Conservation (phyloP, 2,329 filamentous ascomycete species). For the Cladosporium oxysporum region DNA sequence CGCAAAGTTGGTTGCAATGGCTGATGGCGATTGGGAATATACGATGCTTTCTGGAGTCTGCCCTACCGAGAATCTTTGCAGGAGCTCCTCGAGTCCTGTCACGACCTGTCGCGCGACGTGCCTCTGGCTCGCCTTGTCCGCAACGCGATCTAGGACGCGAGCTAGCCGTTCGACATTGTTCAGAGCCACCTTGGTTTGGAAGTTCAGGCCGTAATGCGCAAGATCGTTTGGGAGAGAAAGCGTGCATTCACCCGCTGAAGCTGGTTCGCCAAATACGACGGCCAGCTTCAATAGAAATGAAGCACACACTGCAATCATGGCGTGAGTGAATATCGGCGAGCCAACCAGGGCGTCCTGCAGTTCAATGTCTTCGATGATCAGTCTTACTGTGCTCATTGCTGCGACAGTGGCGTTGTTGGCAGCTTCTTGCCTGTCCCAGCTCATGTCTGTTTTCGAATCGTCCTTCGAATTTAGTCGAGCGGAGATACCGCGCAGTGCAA, state of each 20-base stretch:
- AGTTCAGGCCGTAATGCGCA: background rate
- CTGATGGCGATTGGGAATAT: background rate
- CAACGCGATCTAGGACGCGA: background rate
- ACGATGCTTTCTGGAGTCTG: background rate
- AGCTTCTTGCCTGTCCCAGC: constrained; percentile 7
- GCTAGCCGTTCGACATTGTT: background rate
- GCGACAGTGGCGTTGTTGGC: constrained; percentile 7
- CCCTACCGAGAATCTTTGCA: background rate
- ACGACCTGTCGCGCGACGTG: constrained; percentile 7
- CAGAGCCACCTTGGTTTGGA: background rate
- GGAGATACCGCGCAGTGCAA: constrained; percentile 4
- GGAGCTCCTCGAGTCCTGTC: background rate
- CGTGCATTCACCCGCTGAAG: background rate
- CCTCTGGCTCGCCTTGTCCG: background rate
- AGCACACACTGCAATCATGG: constrained; percentile 8
- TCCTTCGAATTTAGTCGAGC: background rate
- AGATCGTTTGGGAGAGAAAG: background rate
- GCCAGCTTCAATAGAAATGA: constrained; percentile 1
- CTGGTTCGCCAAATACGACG: background rate
- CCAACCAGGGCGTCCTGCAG: background rate
- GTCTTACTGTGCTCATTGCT: constrained; percentile 2
- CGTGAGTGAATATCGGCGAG: background rate
- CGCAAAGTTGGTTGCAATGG: background rate
- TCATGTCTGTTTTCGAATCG: background rate
- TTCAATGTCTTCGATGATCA: background rate